Evolutionary conservation across 257 asterid genomes (phyloP).

Genomic region (Solanum clarkiae): DNA sequence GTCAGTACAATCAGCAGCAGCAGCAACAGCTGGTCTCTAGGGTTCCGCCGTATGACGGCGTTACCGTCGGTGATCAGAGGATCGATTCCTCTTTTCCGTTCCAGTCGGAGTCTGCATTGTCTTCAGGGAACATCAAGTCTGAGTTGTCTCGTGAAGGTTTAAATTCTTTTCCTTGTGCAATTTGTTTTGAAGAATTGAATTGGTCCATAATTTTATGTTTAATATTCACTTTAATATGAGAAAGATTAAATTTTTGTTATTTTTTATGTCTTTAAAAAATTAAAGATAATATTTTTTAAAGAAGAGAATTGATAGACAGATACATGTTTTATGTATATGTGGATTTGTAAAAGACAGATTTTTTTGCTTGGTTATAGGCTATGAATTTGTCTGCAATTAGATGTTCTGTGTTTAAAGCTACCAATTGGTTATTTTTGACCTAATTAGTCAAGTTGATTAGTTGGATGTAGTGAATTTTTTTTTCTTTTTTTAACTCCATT

Average conservation of each 20-base stretch:
- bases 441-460: not conserved
- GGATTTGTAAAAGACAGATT: not conserved
- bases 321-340: not conserved
- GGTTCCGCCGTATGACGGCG: conserved; percentile 31
- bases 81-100: conserved; percentile 13
- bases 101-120: conserved; percentile 16
- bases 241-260: not conserved
- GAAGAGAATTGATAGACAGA: not conserved
- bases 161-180: not conserved
- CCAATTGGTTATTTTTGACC: not conserved
- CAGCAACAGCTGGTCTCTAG: conserved; percentile 28
- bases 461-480: not conserved
- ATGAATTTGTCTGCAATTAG: not conserved
- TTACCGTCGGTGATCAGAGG: conserved; percentile 11
- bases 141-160: conserved; percentile 65
- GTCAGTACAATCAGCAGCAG: conserved; percentile 50
- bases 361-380: not conserved
- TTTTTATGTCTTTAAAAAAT: not conserved
- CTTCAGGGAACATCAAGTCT: conserved; percentile 33
- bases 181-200: not conserved
- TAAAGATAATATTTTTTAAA: not conserved
- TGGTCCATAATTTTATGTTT: not conserved
- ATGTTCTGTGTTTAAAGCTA: not conserved
- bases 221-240: not conserved
- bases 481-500: not conserved